Percentiles rank a stretch among this genome's conserved stretches.
These are phyloP conservation scores for Oxyria digyna DNA, from an alignment of 148 eudicot genomes.

Conservation along the genomic window DNA sequence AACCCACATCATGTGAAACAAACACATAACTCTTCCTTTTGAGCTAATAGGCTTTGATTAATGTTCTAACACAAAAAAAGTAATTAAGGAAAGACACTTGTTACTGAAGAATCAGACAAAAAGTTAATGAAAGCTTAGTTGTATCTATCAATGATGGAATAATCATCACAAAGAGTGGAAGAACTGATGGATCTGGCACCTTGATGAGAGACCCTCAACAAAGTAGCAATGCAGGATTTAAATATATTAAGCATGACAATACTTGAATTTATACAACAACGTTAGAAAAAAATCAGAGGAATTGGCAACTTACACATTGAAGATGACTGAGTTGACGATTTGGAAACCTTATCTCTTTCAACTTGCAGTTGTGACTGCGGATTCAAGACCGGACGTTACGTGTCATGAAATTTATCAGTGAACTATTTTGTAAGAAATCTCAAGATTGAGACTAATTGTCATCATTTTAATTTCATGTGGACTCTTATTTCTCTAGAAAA, in stretches of 20 bases:
- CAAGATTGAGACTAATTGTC: slow-evolving; percentile 22
- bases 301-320: slow-evolving; percentile 55
- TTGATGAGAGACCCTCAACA: slow-evolving; percentile 90
- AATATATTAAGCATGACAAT: too few species aligned
- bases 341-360: slow-evolving; percentile 80
- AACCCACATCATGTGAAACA: too few species aligned
- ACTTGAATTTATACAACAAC: not conserved
- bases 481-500: too few species aligned
- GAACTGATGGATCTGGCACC: slow-evolving; percentile 78
- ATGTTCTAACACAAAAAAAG: too few species aligned
- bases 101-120: too few species aligned
- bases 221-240: slow-evolving; percentile 9
- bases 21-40: too few species aligned
- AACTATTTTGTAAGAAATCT: too few species aligned
- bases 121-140: not conserved
- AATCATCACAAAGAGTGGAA: slow-evolving; percentile 41
- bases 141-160: not conserved
- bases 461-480: too few species aligned
- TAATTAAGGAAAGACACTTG: too few species aligned
- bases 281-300: slow-evolving; percentile 6
- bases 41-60: too few species aligned
- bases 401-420: too few species aligned
- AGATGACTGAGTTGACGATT: slow-evolving; percentile 47
- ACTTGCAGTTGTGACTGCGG: slow-evolving; percentile 98
- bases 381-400: too few species aligned